Evolutionary conservation across 2,329 filamentous ascomycete species (phyloP), one percentile per base, ranked within the genome.

Genomic region (Fonsecaea multimorphosa): DNA sequence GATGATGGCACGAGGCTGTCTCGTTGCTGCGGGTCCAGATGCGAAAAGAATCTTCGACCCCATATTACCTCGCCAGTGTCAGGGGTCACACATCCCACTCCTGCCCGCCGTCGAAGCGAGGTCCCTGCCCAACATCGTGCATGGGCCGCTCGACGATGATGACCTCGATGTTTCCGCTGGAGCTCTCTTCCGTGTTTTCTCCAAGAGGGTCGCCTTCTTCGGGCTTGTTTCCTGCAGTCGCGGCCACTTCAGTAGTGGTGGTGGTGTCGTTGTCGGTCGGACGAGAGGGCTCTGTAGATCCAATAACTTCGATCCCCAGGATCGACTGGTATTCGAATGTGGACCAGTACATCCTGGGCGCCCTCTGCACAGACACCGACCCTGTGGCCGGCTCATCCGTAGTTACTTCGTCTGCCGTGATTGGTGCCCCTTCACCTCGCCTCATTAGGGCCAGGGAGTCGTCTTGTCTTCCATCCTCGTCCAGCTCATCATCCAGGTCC

Each of bases 261-360:
- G 44, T 16, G 22, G 31, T 3, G 71, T 68, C 84, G 77, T 51
- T 82, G 81, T 38, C 87, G 84, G 40, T 24, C 19, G 19, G 9
- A 9, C 2, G 44, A 14, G 44, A 31, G 16, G 58, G 32, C 19
- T 31, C 11, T 6, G 27, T 34, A 29, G 72, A 58, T 40, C 79
- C 81, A 34, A 90, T 78, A 19, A 86, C 83, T 22, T 87, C 83
- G 52, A 90, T 84, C 4, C 93, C 95, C 67, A 99, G 82, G 72
- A 99, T 93, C n/a, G 93, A 91, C 65, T 93, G 86, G 79, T 98
- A 99, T 78, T 96, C 96, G 83, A 91, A 93, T 4, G 93, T 96
- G 75, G 89, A 87, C 92, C 93, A 98, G 80, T 78, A 34, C 34
- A 14, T 67, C 60, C 29, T 70, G 69, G 22, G 65, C 67, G 16